phyloP scores from a whole-genome alignment of 306 rosid species.

The Begonia fuchsioides region DNA sequence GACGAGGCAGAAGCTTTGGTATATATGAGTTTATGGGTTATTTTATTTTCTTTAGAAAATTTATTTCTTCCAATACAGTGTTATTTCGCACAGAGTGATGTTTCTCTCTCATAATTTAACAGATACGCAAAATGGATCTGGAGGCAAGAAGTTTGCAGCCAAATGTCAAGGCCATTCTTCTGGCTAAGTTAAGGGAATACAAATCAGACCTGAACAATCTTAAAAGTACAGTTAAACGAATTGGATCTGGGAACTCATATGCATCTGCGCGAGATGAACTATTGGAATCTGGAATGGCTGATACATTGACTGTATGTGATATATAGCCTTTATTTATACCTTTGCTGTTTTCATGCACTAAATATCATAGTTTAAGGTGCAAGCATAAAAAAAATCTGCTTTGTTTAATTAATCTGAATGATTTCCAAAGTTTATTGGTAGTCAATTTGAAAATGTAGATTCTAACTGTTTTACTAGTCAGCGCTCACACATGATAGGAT shows the following conservation, averaged over 20 bases:
- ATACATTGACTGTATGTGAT: conserved; percentile 54
- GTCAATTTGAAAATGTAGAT: too few species aligned
- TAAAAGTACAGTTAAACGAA: conserved; percentile 58
- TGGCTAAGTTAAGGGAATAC: conserved; percentile 76
- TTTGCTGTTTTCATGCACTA: too few species aligned
- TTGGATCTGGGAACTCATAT: conserved; percentile 48
- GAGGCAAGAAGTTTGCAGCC: conserved; percentile 30
- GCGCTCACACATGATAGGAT: too few species aligned
- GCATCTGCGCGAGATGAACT: conserved; percentile 72
- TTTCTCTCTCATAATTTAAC: conserved; percentile 11
- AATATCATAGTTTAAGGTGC: too few species aligned
- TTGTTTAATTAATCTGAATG: too few species aligned
- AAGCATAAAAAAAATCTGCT: too few species aligned
- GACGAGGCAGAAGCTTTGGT: conserved; percentile 67
- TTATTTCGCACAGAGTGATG: not conserved
- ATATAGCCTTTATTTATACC: too few species aligned
- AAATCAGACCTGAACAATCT: conserved; percentile 79
- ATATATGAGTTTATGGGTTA: not conserved
- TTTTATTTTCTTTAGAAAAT: too few species aligned
- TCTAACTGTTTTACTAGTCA: too few species aligned
- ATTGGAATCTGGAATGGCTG: conserved; percentile 89
- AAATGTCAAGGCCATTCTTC: conserved; percentile 50
- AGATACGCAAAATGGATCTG: conserved; percentile 87
- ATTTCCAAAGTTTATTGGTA: too few species aligned
- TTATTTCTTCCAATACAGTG: not conserved